Evolutionary conservation across 2,329 filamentous ascomycete genomes (phyloP), one percentile per base, ranked within the genome.

Genomic region (Chaetomium sp.): DNA sequence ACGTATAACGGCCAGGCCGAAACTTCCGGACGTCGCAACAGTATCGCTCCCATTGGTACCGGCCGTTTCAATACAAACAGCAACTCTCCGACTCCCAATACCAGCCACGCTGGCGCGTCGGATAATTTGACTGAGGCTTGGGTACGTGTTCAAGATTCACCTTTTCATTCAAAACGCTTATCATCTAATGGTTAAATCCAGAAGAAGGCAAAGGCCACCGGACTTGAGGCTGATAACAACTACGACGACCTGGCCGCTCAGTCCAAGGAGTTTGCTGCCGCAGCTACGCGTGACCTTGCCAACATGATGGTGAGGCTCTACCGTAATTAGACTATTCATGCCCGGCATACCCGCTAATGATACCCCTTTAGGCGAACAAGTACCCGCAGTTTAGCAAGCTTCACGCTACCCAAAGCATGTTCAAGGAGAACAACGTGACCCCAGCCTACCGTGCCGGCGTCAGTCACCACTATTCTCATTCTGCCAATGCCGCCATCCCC

Each of bases 1-100:
- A 37, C 49, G 9, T 44, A 7, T 11, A 34, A 10, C 36, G 49
- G 33, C 33, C 8, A 47, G 12, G 6, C 49, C 4, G 19, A 27
- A 27, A n/a, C 42, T 4, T 42, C 47, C 1, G 46, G 32, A 5
- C 53, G 43, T 27, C 49, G 53, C 47, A 53, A 53, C 40, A 48
- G 46, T 0, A 54, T 59, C 11, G 57, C 57, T 10, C 53, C 57
- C 27, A 59, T 59, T 14, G 57, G 57, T 14, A 49, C 53, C 4
- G 57, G 57, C 1, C 50, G 53, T 3, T 52, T 46, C 27, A n/a
- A 14, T 3, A n/a, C 5, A 32, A 33, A 44, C 14, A 8, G 12
- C 9, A 9, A 49, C 40, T 33, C 19, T 27, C 19, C 19, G 19
- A 27, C 19, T 27, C 19, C 19, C 19, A 27, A 27, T 27, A 43